These are phyloP conservation scores for Sporothrix protearum DNA, from an alignment of 2,329 filamentous ascomycete species.

Conservation along the genomic window DNA sequence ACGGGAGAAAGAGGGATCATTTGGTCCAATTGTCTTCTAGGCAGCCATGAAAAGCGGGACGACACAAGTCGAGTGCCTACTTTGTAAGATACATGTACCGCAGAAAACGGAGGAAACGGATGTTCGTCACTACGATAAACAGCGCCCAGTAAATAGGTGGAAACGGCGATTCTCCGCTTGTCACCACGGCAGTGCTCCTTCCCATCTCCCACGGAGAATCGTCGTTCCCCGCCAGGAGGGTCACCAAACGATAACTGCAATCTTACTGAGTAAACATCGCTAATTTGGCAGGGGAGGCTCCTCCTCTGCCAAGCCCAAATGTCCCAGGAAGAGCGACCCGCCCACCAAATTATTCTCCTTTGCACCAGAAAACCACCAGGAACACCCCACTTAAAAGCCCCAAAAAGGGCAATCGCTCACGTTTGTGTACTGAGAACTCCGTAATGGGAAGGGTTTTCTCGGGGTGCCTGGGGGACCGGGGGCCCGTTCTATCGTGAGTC, in stretches of 20 bases:
- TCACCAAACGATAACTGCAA: not conserved
- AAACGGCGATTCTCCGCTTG: not conserved
- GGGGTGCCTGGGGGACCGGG: not conserved
- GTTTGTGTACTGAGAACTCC: slow-evolving; percentile 8
- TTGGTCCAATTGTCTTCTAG: not conserved
- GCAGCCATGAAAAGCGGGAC: not conserved
- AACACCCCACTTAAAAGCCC: not conserved
- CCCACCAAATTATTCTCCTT: not conserved
- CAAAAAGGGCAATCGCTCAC: slow-evolving; percentile 14
- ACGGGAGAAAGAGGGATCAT: not conserved
- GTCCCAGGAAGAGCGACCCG: not conserved
- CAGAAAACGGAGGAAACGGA: slow-evolving; percentile 2
- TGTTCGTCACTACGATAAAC: too few relatives aligned
- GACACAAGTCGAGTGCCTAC: not conserved
- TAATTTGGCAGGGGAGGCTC: not conserved
- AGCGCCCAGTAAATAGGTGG: not conserved
- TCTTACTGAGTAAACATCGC: slow-evolving; percentile 7
- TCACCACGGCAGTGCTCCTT: not conserved
- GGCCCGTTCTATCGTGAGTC: not conserved
- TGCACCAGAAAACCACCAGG: not conserved
- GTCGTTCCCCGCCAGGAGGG: not conserved
- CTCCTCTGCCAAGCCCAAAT: slow-evolving; percentile 13
- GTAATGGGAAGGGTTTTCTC: slow-evolving; percentile 8
- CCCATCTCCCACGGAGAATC: not conserved
- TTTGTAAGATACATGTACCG: too few relatives aligned